Base-by-base conservation (phyloP, 192 early-diverging fungal species). In the Rhizoclosmatium sp. region DNA sequence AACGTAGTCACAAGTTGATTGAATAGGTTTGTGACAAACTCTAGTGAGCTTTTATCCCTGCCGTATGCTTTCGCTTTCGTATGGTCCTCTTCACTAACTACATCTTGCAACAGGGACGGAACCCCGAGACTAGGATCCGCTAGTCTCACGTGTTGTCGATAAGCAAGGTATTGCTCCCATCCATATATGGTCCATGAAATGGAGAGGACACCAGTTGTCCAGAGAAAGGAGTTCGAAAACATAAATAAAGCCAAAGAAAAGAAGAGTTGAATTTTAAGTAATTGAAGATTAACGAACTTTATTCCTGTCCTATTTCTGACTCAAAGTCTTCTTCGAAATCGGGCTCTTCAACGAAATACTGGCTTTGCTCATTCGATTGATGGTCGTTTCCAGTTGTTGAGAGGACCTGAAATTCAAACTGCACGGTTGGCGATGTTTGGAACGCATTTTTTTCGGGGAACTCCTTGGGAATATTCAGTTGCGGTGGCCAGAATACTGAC, bases 101-200 rank as follows among this genome's bases (percentile, higher is more conserved):
- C 89, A 61, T 89, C 84, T 23, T 80, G 67, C n/a, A 99, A 85
- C 14, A 89, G 84, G 59, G 85, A 86, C n/a, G 96, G 97, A 21
- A 84, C 73, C 21, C 51, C 65, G 19, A 69, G 65, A 7, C 87
- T 79, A 46, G 88, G 86, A 78, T 93, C 89, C 70, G 89, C 81
- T 42, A 95, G 89, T 41, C 90, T 89, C 5, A 84, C 79, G 78
- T 95, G 92, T 82, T 98, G 95, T 49, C 95, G 92, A 4, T 84
- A 93, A 87, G 88, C 90, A 56, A 98, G 87, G 79, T 95, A 96
- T 23, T 93, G 90, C 80, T 96, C 93, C 89, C 93, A 95, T 2
- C 84, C 69, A 78, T 93, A 98, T 45, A 92, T 91, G 31, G 83
- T 82, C 84, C 85, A 90, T 59, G 91, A 89, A 58, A 96, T 92